Evolutionary conservation across 345 rosid species (phyloP).

Genomic region (Citrus australasica): DNA sequence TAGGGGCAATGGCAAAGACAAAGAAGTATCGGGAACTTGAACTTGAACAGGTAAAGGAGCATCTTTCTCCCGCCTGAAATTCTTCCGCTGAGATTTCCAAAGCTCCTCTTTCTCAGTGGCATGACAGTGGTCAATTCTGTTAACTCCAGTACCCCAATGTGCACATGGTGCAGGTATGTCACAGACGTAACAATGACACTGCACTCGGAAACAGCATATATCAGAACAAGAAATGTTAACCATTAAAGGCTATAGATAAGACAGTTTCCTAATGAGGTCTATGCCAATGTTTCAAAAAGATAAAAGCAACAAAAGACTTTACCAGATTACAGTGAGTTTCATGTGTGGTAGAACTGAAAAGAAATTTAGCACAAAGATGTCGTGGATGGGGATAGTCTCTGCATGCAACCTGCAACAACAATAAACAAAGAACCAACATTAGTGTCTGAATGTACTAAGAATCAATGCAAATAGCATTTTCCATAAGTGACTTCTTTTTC

Average conservation of each 20-base stretch:
- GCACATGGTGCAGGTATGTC: slow-evolving; percentile 77
- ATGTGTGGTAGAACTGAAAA: slow-evolving; percentile 58
- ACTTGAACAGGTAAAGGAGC: slow-evolving; percentile 22
- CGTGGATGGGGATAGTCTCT: slow-evolving; percentile 91
- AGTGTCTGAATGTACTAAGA: not conserved
- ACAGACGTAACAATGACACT: slow-evolving; percentile 93
- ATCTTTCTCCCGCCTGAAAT: slow-evolving; percentile 29
- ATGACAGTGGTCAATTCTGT: slow-evolving; percentile 62
- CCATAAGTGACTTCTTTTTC: too few relatives aligned
- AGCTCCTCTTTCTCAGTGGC: slow-evolving; percentile 63
- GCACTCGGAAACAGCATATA: slow-evolving; percentile 22
- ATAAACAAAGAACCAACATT: not conserved
- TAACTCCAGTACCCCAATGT: slow-evolving; percentile 52
- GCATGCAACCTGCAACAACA: slow-evolving; percentile 70
- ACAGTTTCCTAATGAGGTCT: not conserved
- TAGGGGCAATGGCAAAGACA: slow-evolving; percentile 17
- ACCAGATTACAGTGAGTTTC: slow-evolving; percentile 64
- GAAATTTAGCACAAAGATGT: slow-evolving; percentile 63
- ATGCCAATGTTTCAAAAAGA: not conserved
- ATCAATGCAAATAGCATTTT: too few relatives aligned
- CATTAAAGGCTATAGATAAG: not conserved
- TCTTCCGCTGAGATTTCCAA: slow-evolving; percentile 63
- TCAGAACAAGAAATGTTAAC: not conserved
- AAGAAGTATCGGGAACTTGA: slow-evolving; percentile 15
- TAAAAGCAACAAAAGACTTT: slow-evolving; percentile 5